These are phyloP conservation scores for Lablab purpureus DNA, from an alignment of 306 rosid genomes.

Conservation along the genomic window DNA sequence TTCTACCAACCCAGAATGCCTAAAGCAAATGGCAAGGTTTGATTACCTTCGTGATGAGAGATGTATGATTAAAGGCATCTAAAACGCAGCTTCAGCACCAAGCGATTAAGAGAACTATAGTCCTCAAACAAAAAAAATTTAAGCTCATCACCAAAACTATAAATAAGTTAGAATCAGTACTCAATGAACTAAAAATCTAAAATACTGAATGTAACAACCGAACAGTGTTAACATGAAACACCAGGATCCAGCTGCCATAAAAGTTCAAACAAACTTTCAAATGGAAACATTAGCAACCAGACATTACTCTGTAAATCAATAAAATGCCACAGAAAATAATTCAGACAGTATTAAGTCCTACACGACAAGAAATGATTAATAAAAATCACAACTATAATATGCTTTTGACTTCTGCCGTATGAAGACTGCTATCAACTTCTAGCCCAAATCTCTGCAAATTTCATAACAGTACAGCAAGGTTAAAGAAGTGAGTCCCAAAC, in stretches of 20 bases:
- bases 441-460: slow-evolving; percentile 91
- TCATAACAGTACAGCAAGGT: slow-evolving; percentile 99
- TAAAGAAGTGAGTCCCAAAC: slow-evolving; percentile 99
- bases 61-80: slow-evolving; percentile 49
- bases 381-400: slow-evolving; percentile 43
- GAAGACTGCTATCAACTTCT: slow-evolving; percentile 57
- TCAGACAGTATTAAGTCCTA: slow-evolving; percentile 54
- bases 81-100: slow-evolving; percentile 59
- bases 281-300: slow-evolving; percentile 62
- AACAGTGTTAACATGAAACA: slow-evolving; percentile 53
- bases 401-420: slow-evolving; percentile 56
- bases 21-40: slow-evolving; percentile 52
- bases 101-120: slow-evolving; percentile 50
- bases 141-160: slow-evolving; percentile 47
- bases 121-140: slow-evolving; percentile 47
- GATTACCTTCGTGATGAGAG: slow-evolving; percentile 59
- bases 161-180: slow-evolving; percentile 58
- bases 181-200: slow-evolving; percentile 41
- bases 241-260: slow-evolving; percentile 53
- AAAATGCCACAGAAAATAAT: slow-evolving; percentile 50
- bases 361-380: slow-evolving; percentile 51
- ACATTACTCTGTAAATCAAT: slow-evolving; percentile 51
- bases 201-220: slow-evolving; percentile 36
- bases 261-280: slow-evolving; percentile 53
- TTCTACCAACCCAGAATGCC: slow-evolving; percentile 60